These are phyloP conservation scores for Arabidopsis thaliana DNA, from an alignment of 345 rosid genomes.

Conservation along the genomic window TAIR10.1 NC_003074.8:8859001-8859500, in stretches of 20 bases:
- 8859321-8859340: conserved; percentile 45
- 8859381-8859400: conserved; percentile 1
- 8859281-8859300: conserved; percentile 61
- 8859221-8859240: conserved; percentile 65
- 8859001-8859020: too few species aligned
- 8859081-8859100: background rate
- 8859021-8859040: background rate
- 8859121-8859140: background rate
- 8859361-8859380: background rate
- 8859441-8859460: conserved; percentile 52
- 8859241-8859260: conserved; percentile 59
- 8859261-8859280: conserved; percentile 60
- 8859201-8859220: conserved; percentile 85
- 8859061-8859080: background rate
- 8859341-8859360: conserved; percentile 11
- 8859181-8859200: conserved; percentile 82
- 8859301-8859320: conserved; percentile 72
- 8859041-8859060: background rate
- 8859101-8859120: background rate
- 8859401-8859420: conserved; percentile 44
- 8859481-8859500: conserved; percentile 77
- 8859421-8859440: conserved; percentile 87
- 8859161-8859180: conserved; percentile 79
- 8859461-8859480: conserved; percentile 80
- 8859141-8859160: conserved; percentile 48